These are phyloP conservation scores for Eutrema heterophyllum DNA, from an alignment of 345 rosid genomes.

Conservation along the genomic window DNA sequence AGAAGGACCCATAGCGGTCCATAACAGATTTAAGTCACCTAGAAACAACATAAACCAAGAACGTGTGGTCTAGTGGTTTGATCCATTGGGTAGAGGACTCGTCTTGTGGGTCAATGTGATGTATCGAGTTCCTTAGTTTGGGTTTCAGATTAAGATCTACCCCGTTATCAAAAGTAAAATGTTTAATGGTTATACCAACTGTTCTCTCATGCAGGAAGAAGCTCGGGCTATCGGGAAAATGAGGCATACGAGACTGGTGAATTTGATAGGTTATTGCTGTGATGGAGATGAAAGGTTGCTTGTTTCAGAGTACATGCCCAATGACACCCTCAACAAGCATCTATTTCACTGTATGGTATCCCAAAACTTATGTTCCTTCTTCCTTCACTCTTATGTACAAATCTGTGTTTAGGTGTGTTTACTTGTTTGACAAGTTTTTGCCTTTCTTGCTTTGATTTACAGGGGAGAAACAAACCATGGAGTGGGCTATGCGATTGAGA, in stretches of 20 bases:
- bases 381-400: background rate
- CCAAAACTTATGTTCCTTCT: background rate
- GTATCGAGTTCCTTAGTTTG: background rate
- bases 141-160: background rate
- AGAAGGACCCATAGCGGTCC: too few relatives aligned
- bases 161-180: background rate
- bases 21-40: too few relatives aligned
- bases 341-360: slow-evolving; percentile 70
- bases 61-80: background rate
- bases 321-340: slow-evolving; percentile 80
- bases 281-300: slow-evolving; percentile 93
- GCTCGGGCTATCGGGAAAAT: slow-evolving; percentile 75
- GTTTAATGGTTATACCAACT: background rate
- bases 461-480: slow-evolving; percentile 96
- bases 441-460: background rate
- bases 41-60: background rate
- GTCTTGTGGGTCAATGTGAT: background rate
- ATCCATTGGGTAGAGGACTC: background rate
- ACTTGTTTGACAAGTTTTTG: background rate
- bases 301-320: slow-evolving; percentile 86
- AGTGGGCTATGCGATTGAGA: slow-evolving; percentile 92
- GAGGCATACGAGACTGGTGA: slow-evolving; percentile 67
- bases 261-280: slow-evolving; percentile 93
- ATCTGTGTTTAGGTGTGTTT: background rate
- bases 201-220: slow-evolving; percentile 46